Evolutionary conservation across 306 rosid species (phyloP), one percentile per base, ranked within the genome.

Genomic region (Cucurbita maxima): DNA sequence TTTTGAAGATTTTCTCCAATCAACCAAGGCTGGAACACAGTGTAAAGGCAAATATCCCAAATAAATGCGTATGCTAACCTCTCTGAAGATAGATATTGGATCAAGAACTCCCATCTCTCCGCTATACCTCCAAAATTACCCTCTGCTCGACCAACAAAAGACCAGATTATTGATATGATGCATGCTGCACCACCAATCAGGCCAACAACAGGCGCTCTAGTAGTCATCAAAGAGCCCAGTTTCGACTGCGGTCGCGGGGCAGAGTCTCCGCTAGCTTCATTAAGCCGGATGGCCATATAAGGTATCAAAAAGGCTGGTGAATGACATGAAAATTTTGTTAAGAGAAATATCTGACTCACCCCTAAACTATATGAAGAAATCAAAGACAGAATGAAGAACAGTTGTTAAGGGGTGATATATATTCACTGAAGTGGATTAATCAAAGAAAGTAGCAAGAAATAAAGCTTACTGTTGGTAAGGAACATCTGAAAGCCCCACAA

Each of bases 201-300:
- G 74, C 94, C 98, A 38, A 93, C 92, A 6, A 87, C 4, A 2
- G 86, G 48, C 30, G 97, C 96, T 73, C 87, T 83, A 0, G 73
- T 82, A 50, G 87, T 86, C 97, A 90, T 87, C 79, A 86, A 76
- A 68, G 86, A 75, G 19, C 85, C 85, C n/a, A 93, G 80, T 63
- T 79, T 78, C 3, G 98, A 88, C 55, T 73, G 87, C 76, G 87
- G 62, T 51, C 75, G 84, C 19, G 78, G 89, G 68, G 76, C 60
- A 36, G 43, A 22, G 36, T 67, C 83, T 9, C 78, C 54, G n/a
- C 78, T 87, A 20, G 84, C 85, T 78, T 81, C 82, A 53, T 87
- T 90, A 77, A 90, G 75, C 67, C 98, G 92, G 79, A 90, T 88
- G 75, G 98, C 97, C 98, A 93, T 90, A 82, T 93, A 93, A 36